Percentiles rank a stretch among this genome's conserved stretches.
These are phyloP conservation scores for Citrullus colocynthis DNA, from an alignment of 306 rosid species.

Conservation along the genomic window DNA sequence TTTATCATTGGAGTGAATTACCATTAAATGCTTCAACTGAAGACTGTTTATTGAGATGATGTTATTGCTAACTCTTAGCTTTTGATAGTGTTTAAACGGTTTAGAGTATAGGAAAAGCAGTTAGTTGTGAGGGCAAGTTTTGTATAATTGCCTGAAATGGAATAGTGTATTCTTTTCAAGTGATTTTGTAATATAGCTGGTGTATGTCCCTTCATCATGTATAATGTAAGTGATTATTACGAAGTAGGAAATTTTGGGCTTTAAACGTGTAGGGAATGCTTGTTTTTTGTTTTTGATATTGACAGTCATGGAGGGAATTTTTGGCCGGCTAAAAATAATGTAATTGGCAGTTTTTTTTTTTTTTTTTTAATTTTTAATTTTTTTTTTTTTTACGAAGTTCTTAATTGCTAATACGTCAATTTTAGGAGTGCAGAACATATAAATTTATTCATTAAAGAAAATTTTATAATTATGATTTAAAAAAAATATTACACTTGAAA, in stretches of 20 bases:
- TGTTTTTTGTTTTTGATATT: not conserved
- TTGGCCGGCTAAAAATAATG: too few species aligned
- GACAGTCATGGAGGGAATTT: not conserved
- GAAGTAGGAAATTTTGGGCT: too few species aligned
- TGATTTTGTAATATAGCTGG: not conserved
- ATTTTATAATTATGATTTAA: too few species aligned
- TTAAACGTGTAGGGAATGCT: too few species aligned
- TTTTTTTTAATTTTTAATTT: too few species aligned
- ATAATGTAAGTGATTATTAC: not conserved
- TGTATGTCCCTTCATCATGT: not conserved
- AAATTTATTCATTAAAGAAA: not conserved
- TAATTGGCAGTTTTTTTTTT: too few species aligned
- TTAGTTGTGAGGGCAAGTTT: not conserved
- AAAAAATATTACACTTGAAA: too few species aligned
- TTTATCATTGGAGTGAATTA: not conserved
- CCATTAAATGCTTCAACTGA: not conserved
- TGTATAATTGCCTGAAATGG: constrained; percentile 1
- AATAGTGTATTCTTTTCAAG: not conserved
- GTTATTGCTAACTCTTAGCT: not conserved
- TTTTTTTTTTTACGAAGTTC: too few species aligned
- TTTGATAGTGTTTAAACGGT: not conserved
- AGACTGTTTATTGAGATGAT: not conserved
- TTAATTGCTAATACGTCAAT: too few species aligned
- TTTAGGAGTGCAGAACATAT: too few species aligned
- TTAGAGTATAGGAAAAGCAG: not conserved